A percentile compares a stretch with the other conserved stretches of the same genome.
Conservation (phyloP, 768 basidiomycete species). For the Leccinum truebloodii region DNA sequence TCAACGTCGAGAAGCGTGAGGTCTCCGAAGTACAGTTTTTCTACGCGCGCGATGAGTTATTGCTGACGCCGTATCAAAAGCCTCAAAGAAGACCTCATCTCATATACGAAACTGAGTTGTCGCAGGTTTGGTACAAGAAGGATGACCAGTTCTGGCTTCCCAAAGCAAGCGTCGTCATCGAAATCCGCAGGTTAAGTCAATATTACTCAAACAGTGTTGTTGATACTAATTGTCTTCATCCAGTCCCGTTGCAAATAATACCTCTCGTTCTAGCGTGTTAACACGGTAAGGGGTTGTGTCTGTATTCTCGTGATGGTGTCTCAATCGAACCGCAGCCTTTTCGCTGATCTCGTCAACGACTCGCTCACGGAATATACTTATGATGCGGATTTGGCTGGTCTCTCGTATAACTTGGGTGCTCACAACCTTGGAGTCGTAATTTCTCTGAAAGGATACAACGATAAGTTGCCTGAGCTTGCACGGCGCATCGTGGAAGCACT, state of each 20-base stretch:
- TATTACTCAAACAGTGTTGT: neutral
- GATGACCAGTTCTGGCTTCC: constrained; percentile 98
- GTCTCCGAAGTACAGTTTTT: constrained; percentile 53
- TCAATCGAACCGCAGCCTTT: constrained; percentile 51
- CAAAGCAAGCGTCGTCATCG: constrained; percentile 75
- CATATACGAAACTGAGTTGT: constrained; percentile 68
- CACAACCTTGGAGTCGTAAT: constrained; percentile 69
- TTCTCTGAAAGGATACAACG: constrained; percentile 83
- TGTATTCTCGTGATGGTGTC: neutral
- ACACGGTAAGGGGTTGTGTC: constrained; percentile 53
- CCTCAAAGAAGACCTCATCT: constrained; percentile 74
- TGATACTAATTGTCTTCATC: constrained; percentile 2
- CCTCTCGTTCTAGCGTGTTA: constrained; percentile 70
- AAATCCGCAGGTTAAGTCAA: constrained; percentile 64
- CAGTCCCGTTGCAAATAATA: constrained; percentile 59
- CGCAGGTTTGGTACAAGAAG: constrained; percentile 93
- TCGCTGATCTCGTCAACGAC: constrained; percentile 83
- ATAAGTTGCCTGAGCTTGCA: constrained; percentile 79
- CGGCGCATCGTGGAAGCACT: constrained; percentile 70
- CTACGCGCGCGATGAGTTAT: neutral
- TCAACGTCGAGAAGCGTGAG: constrained; percentile 79
- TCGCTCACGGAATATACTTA: constrained; percentile 89
- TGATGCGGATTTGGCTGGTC: constrained; percentile 88
- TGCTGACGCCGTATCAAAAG: constrained; percentile 40
- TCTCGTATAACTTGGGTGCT: constrained; percentile 67